Evolutionary conservation across 306 rosid species (phyloP), one percentile per base, ranked within the genome.

Genomic region (Gynostemma pentaphyllum): DNA sequence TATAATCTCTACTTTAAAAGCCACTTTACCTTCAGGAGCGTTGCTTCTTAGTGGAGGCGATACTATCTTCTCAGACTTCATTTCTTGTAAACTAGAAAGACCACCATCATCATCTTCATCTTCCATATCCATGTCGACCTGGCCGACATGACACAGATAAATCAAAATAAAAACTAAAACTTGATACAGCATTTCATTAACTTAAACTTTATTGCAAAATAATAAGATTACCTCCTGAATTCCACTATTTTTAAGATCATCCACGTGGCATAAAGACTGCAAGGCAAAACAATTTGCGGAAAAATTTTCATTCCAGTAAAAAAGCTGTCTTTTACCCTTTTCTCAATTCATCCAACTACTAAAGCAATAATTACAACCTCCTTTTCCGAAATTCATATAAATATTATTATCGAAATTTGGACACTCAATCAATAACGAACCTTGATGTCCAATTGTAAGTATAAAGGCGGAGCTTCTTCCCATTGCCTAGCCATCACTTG

Each of bases 121-220:
- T 67, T 82, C 99, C 95, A 83, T 88, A 72, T 86, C 95, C 96
- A 92, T 92, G 82, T 92, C 99, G 64, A 92, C 96, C 99, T 92
- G 82, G 69, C 66, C 76, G 61, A 80, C 22, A 51, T 53, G 22
- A 65, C 29, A 34, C 0, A 15, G 21, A 66, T 49, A 62, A 40
- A 18, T 45, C 30, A 22, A 36, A 6, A 22, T 24, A 16, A 14
- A 40, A 54, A 29, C 7, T 16, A 0, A 29, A 6, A 28, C 40
- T 54, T 26, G 11, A 28, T 8, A 30, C 30, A 47, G 36, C 27
- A 18, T 2, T 24, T 23, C 13, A 7, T 40, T 12, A 61, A 0
- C 42, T 37, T 22, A 49, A 47, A 66, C 13, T 65, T 45, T 19
- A 66, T 29, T 1, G 21, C 12, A 16, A 29, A 7, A 27, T 1